Evolutionary conservation across 2,329 filamentous ascomycete genomes (phyloP).

Genomic region (Ambrosiella cleistominuta): DNA sequence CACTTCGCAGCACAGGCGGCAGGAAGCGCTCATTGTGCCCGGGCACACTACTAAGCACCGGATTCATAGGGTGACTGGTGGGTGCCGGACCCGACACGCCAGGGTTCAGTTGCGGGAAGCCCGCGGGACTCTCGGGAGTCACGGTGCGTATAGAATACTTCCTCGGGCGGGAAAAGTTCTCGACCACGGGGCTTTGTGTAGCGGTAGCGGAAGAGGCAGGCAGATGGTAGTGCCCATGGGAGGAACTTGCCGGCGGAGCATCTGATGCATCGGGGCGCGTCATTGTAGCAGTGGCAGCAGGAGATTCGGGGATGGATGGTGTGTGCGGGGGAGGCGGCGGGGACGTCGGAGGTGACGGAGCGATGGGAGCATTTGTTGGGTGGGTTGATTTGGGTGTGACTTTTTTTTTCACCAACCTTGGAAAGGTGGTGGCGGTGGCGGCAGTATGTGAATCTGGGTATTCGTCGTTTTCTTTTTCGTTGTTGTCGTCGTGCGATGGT

Average conservation of each 20-base stretch:
- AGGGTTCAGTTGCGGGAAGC: slow-evolving; percentile 3
- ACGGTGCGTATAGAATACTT: slow-evolving; percentile 29
- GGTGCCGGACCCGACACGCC: background rate
- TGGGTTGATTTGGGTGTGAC: background rate
- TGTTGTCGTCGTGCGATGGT: background rate
- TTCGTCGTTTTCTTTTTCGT: background rate
- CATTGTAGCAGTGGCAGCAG: background rate
- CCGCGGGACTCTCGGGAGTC: slow-evolving; percentile 11
- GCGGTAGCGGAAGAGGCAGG: background rate
- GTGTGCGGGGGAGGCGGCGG: background rate
- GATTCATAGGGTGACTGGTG: background rate
- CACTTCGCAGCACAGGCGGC: background rate
- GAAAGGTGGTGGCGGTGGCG: background rate
- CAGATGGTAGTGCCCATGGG: background rate
- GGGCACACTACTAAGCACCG: background rate
- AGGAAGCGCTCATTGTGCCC: slow-evolving; percentile 4
- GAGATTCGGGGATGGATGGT: too few species aligned
- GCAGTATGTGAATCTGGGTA: background rate
- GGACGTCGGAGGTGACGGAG: background rate
- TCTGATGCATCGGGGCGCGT: background rate
- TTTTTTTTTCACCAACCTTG: background rate
- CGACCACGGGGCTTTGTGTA: slow-evolving; percentile 19
- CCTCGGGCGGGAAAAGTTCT: slow-evolving; percentile 43
- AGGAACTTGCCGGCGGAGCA: background rate
- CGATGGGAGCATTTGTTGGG: background rate